phyloP scores from a whole-genome alignment of 2,329 filamentous ascomycete genomes.

The Colletotrichum tamarilloi region DNA sequence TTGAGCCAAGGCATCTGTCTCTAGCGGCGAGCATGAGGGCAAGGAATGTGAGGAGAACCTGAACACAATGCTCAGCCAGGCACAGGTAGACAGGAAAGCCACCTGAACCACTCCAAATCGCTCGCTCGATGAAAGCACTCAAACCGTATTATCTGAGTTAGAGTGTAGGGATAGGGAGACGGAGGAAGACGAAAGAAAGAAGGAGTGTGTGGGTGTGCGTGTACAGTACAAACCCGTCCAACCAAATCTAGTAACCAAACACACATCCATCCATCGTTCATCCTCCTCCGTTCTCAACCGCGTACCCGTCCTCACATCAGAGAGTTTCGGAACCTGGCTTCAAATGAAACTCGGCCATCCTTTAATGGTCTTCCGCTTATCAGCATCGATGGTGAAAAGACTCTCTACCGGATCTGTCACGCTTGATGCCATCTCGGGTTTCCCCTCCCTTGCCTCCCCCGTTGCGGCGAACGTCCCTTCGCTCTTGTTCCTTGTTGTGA shows the following conservation, averaged over 20 bases:
- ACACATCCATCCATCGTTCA: not conserved
- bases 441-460: not conserved
- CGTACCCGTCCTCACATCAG: not conserved
- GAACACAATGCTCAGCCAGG: not conserved
- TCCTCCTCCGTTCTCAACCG: constrained; percentile 14
- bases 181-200: too few relatives aligned
- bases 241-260: constrained; percentile 19
- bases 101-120: not conserved
- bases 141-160: not conserved
- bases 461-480: not conserved
- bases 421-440: not conserved
- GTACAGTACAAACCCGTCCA: constrained; percentile 16
- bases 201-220: not conserved
- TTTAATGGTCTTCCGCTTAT: not conserved
- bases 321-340: constrained; percentile 32
- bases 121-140: not conserved
- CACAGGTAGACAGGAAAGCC: not conserved
- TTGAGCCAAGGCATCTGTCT: not conserved
- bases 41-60: not conserved
- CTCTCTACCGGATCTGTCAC: not conserved
- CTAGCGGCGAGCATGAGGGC: not conserved
- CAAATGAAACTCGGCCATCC: constrained; percentile 29
- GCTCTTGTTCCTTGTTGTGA: constrained; percentile 11
- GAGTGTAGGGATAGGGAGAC: not conserved
- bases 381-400: not conserved